A percentile compares a stretch with the other conserved stretches of the same genome.
Conservation (phyloP, 345 rosid genomes). For the Euphorbia peplus region DNA sequence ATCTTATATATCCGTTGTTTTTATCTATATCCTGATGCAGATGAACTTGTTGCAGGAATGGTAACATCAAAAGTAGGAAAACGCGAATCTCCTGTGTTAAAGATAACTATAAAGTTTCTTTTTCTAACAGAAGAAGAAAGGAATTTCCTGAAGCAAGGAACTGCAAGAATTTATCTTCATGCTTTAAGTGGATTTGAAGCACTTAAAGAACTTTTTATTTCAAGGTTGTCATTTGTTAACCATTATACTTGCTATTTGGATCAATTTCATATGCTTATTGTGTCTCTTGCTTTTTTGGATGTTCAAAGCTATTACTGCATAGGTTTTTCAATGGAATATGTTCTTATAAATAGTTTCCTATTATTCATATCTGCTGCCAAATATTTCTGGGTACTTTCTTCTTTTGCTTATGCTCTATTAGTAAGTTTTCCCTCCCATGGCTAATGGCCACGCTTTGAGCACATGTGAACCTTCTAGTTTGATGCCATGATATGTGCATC, state of each 20-base stretch:
- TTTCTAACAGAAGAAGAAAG: too few species aligned
- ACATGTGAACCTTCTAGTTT: neutral
- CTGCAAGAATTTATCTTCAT: too few species aligned
- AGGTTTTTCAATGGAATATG: neutral
- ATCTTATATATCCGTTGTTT: constrained; percentile 10
- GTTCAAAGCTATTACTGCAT: neutral
- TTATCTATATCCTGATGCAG: constrained; percentile 1
- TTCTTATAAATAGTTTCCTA: neutral
- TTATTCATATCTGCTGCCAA: neutral
- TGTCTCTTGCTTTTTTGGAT: neutral
- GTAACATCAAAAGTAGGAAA: constrained; percentile 92
- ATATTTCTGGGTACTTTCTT: neutral
- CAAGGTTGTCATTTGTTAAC: constrained; percentile 42
- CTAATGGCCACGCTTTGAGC: neutral
- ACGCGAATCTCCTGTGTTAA: too few species aligned
- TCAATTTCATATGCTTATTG: neutral
- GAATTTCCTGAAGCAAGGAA: too few species aligned
- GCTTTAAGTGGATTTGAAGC: constrained; percentile 88
- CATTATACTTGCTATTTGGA: neutral
- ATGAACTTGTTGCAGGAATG: constrained; percentile 57
- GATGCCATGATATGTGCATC: neutral
- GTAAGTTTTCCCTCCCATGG: neutral
- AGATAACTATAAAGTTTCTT: too few species aligned
- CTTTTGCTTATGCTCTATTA: neutral
- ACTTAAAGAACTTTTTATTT: constrained; percentile 69